phyloP scores from a whole-genome alignment of 2,329 filamentous ascomycete species.

The Fusarium tricinctum region DNA sequence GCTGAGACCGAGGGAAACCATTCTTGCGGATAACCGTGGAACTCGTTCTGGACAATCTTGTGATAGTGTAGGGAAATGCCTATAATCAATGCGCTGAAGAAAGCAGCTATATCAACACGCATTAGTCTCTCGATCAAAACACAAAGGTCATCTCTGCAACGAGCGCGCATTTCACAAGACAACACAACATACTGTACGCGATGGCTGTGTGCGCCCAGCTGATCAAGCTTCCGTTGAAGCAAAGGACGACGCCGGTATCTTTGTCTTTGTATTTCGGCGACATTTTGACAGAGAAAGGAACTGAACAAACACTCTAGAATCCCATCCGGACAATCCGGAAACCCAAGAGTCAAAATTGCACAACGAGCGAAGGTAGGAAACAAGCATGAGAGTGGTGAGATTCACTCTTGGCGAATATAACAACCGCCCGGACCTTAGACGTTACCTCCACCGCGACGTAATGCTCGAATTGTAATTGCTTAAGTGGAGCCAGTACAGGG shows the following conservation, averaged over 20 bases:
- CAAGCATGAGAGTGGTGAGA: slow-evolving; percentile 46
- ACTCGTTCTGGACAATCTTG: slow-evolving; percentile 98
- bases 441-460: slow-evolving; percentile 47
- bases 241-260: slow-evolving; percentile 70
- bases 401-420: slow-evolving; percentile 39
- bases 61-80: slow-evolving; percentile 88
- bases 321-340: slow-evolving; percentile 54
- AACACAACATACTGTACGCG: slow-evolving; percentile 77
- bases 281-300: slow-evolving; percentile 51
- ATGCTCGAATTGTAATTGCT: slow-evolving; percentile 37
- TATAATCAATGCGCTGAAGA: slow-evolving; percentile 86
- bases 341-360: slow-evolving; percentile 26
- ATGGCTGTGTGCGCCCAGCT: slow-evolving; percentile 87
- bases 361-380: slow-evolving; percentile 38
- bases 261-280: slow-evolving; percentile 73
- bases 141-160: slow-evolving; percentile 1
- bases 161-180: slow-evolving; percentile 10
- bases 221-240: slow-evolving; percentile 89
- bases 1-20: slow-evolving; percentile 98
- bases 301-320: slow-evolving; percentile 42
- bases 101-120: slow-evolving; percentile 72
- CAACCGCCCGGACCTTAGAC: slow-evolving; percentile 47
- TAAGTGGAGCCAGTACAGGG: slow-evolving; percentile 34
- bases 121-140: slow-evolving; percentile 41
- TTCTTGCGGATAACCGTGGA: slow-evolving; percentile 93